A percentile compares a stretch with the other conserved stretches of the same genome.
These are phyloP conservation scores for Saccharomyces jurei DNA, from an alignment of 805 yeast species.

Conservation along the genomic window DNA sequence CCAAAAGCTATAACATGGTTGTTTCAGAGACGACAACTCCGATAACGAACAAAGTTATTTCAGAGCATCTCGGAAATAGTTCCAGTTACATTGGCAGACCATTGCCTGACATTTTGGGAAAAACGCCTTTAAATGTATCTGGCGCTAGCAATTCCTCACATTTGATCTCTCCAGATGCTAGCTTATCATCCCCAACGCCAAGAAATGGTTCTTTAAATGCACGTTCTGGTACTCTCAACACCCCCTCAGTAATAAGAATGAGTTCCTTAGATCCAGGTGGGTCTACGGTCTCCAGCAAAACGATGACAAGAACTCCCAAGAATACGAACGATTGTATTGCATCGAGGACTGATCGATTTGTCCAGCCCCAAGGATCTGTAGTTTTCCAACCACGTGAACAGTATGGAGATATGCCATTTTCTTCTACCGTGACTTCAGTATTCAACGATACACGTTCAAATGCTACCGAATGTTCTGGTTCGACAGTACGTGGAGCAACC, in stretches of 20 bases:
- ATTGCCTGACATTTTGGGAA: conserved; percentile 18
- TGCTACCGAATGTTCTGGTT: not conserved
- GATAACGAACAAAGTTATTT: not conserved
- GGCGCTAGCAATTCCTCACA: not conserved
- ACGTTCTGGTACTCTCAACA: not conserved
- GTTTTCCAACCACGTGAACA: not conserved
- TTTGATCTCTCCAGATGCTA: not conserved
- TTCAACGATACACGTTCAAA: not conserved
- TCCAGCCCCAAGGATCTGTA: not conserved
- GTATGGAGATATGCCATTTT: not conserved
- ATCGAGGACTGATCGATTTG: not conserved
- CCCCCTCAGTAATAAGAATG: conserved; percentile 1
- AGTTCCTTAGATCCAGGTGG: not conserved
- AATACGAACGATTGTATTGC: not conserved
- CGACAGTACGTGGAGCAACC: not conserved
- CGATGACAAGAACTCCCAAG: not conserved
- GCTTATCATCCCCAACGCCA: not conserved
- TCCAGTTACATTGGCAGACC: conserved; percentile 8
- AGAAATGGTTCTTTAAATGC: not conserved
- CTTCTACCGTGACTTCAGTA: not conserved
- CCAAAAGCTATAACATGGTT: conserved; percentile 6
- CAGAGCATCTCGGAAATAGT: conserved; percentile 8
- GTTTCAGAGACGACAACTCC: conserved; percentile 4
- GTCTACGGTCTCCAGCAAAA: not conserved
- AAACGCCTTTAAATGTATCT: conserved; percentile 11